phyloP scores from a whole-genome alignment of 108 stramenopile species.

The Skeletonema costatum region DNA sequence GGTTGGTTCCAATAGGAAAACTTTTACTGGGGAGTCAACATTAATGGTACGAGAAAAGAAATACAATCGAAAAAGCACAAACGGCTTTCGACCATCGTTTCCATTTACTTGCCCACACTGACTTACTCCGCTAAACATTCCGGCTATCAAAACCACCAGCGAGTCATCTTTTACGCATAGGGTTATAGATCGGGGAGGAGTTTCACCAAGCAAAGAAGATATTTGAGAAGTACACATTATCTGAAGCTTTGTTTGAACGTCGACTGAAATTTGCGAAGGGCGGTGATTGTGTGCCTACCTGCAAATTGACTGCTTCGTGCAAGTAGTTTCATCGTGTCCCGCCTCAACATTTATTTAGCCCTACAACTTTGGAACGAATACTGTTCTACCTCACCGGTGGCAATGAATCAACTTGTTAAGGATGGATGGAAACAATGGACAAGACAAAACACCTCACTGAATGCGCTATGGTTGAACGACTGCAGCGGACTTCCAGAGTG shows the following conservation, averaged over 20 bases:
- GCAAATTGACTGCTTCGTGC: background rate
- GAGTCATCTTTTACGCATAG: slow-evolving; percentile 75
- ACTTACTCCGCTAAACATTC: background rate
- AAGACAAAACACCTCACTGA: slow-evolving; percentile 46
- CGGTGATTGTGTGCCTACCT: slow-evolving; percentile 25
- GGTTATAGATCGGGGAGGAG: slow-evolving; percentile 60
- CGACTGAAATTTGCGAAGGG: no score
- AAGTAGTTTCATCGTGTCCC: background rate
- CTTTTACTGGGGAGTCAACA: slow-evolving; percentile 75
- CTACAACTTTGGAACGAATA: slow-evolving; percentile 90
- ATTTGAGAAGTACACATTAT: slow-evolving; percentile 72
- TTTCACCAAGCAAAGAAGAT: slow-evolving; percentile 60
- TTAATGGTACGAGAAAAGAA: slow-evolving; percentile 64
- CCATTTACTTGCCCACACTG: background rate
- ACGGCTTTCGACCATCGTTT: background rate
- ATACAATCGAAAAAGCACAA: background rate
- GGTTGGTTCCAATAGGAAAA: slow-evolving; percentile 68
- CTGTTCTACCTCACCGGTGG: slow-evolving; percentile 71
- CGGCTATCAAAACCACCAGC: no score
- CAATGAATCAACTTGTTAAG: slow-evolving; percentile 47
- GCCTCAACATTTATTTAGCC: slow-evolving; percentile 42
- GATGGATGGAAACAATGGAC: slow-evolving; percentile 73
- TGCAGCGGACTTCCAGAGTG: slow-evolving; percentile 74
- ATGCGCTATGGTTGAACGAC: slow-evolving; percentile 33
- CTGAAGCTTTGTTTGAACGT: slow-evolving; percentile 94